Conservation (phyloP, 192 early-diverging fungal species). For the Coemansia interrupta region DNA sequence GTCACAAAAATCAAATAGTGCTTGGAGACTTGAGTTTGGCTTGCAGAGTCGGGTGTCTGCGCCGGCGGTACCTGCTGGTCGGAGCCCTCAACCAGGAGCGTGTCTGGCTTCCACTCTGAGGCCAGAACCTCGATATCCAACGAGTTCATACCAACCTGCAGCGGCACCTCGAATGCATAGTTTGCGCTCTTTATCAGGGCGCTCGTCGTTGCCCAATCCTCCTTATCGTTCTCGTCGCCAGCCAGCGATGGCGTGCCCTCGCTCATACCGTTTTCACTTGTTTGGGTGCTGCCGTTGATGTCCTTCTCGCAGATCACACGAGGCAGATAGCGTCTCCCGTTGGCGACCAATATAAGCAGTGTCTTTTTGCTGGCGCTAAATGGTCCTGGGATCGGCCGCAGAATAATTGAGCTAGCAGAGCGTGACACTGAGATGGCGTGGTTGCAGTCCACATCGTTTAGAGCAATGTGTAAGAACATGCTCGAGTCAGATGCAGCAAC, state of each 20-base stretch:
- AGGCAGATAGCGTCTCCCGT: conserved; percentile 30
- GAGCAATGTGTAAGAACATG: conserved; percentile 43
- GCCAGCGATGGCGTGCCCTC: conserved; percentile 33
- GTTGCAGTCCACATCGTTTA: conserved; percentile 21
- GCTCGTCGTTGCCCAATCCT: conserved; percentile 11
- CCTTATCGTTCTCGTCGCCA: conserved; percentile 42
- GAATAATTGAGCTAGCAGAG: conserved; percentile 17
- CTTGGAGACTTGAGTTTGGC: conserved; percentile 9
- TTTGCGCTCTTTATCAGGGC: conserved; percentile 30
- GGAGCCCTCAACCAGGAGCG: conserved; percentile 15
- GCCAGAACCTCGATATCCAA: conserved; percentile 32
- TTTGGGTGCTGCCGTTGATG: background rate
- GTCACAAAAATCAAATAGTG: conserved; percentile 34
- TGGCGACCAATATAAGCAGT: conserved; percentile 23
- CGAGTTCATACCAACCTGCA: conserved; percentile 34
- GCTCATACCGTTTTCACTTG: no score
- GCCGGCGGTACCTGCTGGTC: conserved; percentile 51
- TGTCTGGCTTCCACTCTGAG: conserved; percentile 29
- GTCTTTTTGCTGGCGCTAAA: conserved; percentile 25
- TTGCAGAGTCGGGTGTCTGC: background rate
- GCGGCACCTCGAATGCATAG: conserved; percentile 40
- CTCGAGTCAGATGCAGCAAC: conserved; percentile 35
- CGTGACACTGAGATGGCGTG: conserved; percentile 33
- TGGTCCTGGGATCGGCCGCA: conserved; percentile 46
- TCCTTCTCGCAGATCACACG: conserved; percentile 32